Evolutionary conservation across 495 filamentous ascomycete genomes (phyloP).

Genomic region (Astrothelium subdiscretum): DNA sequence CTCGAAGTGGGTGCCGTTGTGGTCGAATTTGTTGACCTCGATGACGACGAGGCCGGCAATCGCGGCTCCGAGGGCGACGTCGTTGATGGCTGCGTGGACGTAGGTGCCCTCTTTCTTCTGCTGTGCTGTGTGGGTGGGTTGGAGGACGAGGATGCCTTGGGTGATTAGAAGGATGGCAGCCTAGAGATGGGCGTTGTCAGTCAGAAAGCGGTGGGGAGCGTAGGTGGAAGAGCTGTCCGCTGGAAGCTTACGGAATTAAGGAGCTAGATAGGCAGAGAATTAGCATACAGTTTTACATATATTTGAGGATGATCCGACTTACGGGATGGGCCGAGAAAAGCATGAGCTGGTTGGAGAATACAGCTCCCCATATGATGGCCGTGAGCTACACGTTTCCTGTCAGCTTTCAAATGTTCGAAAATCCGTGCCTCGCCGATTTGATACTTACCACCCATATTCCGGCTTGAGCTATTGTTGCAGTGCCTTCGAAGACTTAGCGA

Average conservation of each 20-base stretch:
- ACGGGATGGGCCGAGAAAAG: conserved; percentile 80
- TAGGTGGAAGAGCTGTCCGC: not conserved
- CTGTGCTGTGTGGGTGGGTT: conserved; percentile 65
- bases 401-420: not conserved
- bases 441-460: conserved; percentile 52
- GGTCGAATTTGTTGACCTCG: conserved; percentile 65
- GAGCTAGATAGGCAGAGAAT: conserved; percentile 34
- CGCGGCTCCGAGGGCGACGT: conserved; percentile 48
- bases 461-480: conserved; percentile 54
- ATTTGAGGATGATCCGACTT: conserved; percentile 15
- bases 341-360: conserved; percentile 53
- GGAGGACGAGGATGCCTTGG: conserved; percentile 73
- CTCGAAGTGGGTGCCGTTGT: conserved; percentile 54
- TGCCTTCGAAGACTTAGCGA: conserved; percentile 37
- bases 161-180: conserved; percentile 59
- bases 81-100: conserved; percentile 55
- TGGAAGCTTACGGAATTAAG: conserved; percentile 47
- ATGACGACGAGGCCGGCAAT: conserved; percentile 61
- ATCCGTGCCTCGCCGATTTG: not conserved
- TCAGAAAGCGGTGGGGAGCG: not conserved
- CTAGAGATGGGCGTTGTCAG: conserved; percentile 6
- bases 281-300: not conserved
- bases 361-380: conserved; percentile 58
- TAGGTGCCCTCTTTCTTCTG: conserved; percentile 65
- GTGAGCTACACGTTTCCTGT: conserved; percentile 43